phyloP scores from a whole-genome alignment of 257 asterid genomes.

The Rauvolfia tetraphylla region DNA sequence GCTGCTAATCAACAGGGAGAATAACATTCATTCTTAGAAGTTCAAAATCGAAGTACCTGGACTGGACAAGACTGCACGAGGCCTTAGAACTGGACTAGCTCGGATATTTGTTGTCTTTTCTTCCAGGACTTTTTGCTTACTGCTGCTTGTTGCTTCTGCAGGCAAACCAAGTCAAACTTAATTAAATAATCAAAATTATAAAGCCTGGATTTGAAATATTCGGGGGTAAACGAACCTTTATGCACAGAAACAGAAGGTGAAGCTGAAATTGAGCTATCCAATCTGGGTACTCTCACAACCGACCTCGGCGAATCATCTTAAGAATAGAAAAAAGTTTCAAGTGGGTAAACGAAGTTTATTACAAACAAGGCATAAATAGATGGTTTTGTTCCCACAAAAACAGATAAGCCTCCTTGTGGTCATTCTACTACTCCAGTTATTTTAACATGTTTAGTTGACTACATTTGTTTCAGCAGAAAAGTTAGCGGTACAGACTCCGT shows the following conservation, averaged over 20 bases:
- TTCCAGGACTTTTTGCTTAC: conserved; percentile 31
- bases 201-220: not conserved
- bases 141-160: conserved; percentile 30
- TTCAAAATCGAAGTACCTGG: conserved; percentile 48
- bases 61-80: conserved; percentile 96
- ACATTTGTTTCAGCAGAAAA: not conserved
- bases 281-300: conserved; percentile 59
- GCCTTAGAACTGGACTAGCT: conserved; percentile 67
- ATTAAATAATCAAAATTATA: not conserved
- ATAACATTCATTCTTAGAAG: not conserved
- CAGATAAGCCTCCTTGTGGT: not conserved
- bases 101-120: conserved; percentile 40
- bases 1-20: not conserved
- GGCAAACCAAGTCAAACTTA: conserved; percentile 11
- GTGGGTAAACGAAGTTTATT: not conserved
- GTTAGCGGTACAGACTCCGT: not conserved
- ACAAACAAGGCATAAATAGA: not conserved
- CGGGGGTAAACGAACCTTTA: conserved; percentile 38
- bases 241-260: conserved; percentile 31
- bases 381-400: not conserved
- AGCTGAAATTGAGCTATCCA: conserved; percentile 48
- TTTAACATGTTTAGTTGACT: not conserved
- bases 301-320: conserved; percentile 66
- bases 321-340: conserved; percentile 6
- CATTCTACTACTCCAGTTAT: not conserved